phyloP scores from a whole-genome alignment of 352 stramenopile genomes.

The Thalassiosira tumida region DNA sequence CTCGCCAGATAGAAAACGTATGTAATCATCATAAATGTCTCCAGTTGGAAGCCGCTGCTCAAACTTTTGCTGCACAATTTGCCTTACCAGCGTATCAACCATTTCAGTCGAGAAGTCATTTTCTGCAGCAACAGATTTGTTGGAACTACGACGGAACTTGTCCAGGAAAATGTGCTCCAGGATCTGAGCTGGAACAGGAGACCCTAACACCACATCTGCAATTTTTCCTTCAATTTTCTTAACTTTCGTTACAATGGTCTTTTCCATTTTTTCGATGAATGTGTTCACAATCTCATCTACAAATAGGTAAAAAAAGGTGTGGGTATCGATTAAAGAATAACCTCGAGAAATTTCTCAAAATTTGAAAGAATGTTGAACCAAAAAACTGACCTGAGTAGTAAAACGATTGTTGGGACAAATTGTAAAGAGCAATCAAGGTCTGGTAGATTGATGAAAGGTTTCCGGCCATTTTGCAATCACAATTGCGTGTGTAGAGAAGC shows the following conservation, averaged over 20 bases:
- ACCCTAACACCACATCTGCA: constrained; percentile 56
- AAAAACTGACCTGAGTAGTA: constrained; percentile 80
- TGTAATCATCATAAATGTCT: constrained; percentile 84
- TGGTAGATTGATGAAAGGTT: constrained; percentile 86
- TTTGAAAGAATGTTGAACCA: constrained; percentile 16
- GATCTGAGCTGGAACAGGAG: constrained; percentile 71
- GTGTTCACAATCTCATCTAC: constrained; percentile 86
- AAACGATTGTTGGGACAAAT: constrained; percentile 81
- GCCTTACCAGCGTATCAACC: constrained; percentile 72
- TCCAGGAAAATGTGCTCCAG: constrained; percentile 81
- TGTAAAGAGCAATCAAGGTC: constrained; percentile 84
- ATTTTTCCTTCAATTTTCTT: constrained; percentile 76
- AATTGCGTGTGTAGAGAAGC: constrained; percentile 83
- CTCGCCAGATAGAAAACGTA: constrained; percentile 84
- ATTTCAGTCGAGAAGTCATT: constrained; percentile 65
- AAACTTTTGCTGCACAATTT: constrained; percentile 85
- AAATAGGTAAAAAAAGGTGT: constrained; percentile 4
- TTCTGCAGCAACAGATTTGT: constrained; percentile 69
- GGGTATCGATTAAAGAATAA: not conserved
- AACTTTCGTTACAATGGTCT: constrained; percentile 77
- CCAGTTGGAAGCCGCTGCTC: constrained; percentile 75
- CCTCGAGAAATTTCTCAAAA: not conserved
- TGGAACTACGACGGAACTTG: constrained; percentile 81
- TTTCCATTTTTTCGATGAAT: constrained; percentile 87
- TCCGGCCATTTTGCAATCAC: constrained; percentile 85